Conservation (phyloP, 306 rosid species). For the Sophora flavescens region DNA sequence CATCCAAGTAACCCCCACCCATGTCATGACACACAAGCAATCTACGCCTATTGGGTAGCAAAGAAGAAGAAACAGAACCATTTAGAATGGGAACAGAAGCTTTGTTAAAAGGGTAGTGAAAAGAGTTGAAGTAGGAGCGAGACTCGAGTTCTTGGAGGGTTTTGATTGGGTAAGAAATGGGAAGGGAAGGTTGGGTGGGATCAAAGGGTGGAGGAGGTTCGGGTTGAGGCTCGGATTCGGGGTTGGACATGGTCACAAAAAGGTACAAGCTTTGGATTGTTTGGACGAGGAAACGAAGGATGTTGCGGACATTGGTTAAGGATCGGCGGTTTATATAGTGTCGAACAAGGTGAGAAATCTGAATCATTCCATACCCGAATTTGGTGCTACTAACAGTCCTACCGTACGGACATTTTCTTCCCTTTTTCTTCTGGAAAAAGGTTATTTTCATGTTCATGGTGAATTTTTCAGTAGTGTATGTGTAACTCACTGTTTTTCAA, state of each 20-base stretch:
- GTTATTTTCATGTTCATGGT: too few relatives aligned
- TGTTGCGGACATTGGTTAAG: conserved; percentile 39
- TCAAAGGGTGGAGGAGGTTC: conserved; percentile 60
- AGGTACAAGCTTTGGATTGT: conserved; percentile 21
- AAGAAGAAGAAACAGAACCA: conserved; percentile 15
- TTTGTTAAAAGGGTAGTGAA: conserved; percentile 87
- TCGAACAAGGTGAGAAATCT: conserved; percentile 34
- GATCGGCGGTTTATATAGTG: conserved; percentile 43
- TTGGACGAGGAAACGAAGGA: conserved; percentile 25
- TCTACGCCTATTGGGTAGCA: conserved; percentile 73
- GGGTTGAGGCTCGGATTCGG: conserved; percentile 36
- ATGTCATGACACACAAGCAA: conserved; percentile 90
- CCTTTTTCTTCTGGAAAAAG: too few relatives aligned
- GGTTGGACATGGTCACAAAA: conserved; percentile 51
- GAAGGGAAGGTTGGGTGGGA: conserved; percentile 69
- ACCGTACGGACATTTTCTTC: too few relatives aligned
- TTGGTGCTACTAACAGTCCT: too few relatives aligned
- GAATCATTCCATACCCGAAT: conserved; percentile 40
- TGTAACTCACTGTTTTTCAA: too few relatives aligned
- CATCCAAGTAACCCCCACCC: conserved; percentile 88
- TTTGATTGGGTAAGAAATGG: conserved; percentile 86
- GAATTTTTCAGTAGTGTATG: too few relatives aligned
- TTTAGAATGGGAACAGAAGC: conserved; percentile 60
- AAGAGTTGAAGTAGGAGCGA: conserved; percentile 77
- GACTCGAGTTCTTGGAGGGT: conserved; percentile 78